Evolutionary conservation across 441 rosid species (phyloP), one percentile per base, ranked within the genome.

Genomic region (Lepidium campestre): DNA sequence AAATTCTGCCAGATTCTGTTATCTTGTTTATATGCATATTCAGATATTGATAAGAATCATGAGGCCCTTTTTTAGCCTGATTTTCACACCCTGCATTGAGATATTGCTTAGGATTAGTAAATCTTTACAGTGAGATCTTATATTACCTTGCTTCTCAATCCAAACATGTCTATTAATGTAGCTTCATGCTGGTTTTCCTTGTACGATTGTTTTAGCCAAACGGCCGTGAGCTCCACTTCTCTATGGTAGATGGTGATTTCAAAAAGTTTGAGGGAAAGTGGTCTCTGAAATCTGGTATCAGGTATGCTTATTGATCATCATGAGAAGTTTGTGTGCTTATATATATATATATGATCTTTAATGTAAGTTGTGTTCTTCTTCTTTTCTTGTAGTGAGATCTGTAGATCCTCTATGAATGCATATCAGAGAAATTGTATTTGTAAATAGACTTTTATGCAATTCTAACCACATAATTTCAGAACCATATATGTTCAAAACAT

Each of bases 221-320:
- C 73, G 81, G 84, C 56, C 83, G 81, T 22, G 93, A 89, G 58
- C 87, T 94, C 60, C 88, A 74, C 74, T 94, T 94, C 77, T 91
- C 87, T 39, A 89, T 94, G 97, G 96, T 91, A 61, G 99, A 91
- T 77, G 99, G 99, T 32, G 99, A 91, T 79, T 94, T 94, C 76
- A 89, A 94, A 80, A 94, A 94, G 88, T 91, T 94, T 66, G 96
- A 94, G 65, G 99, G 99, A 57, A 94, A 86, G 73, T 94, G 99
- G 97, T 85, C 87, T 22, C 62, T 94, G 57, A 89, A 77, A 72
- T 80, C 86, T 67, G 91, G 94, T 49, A 67, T 74, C 68, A 89
- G 97, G 96, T 90, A 84, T 57, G 60, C 39, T 57, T 62, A 10
- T 35, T 3, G 45, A 70, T 62, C 60, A 50, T 15, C 4, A 29